Conservation (phyloP, 129 eudicot genomes). For the Arctium minus region DNA sequence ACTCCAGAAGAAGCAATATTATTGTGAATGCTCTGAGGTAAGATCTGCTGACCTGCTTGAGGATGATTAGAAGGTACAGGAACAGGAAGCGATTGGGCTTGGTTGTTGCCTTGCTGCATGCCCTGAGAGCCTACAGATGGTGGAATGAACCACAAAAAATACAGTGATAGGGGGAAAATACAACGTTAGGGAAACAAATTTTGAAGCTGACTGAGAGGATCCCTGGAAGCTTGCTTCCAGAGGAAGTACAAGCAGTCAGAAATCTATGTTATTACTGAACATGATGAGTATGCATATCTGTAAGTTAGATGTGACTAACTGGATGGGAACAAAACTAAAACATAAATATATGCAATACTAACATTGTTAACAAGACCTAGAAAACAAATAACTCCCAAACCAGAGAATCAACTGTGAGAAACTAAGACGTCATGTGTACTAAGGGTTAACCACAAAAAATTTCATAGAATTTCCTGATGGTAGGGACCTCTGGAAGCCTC, state of each 20-base stretch:
- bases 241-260: background rate
- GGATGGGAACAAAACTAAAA: background rate
- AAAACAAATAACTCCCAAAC: background rate
- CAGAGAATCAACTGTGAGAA: background rate
- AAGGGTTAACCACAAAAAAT: background rate
- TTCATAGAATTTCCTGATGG: background rate
- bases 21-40: constrained; percentile 34
- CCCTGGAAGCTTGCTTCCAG: background rate
- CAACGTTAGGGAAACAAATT: background rate
- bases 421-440: background rate
- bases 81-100: constrained; percentile 35
- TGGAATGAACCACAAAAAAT: background rate
- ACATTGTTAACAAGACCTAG: background rate
- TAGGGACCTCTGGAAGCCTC: background rate
- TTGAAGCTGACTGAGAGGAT: background rate
- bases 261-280: background rate
- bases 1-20: constrained; percentile 34
- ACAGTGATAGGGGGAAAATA: background rate
- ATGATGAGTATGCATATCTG: background rate
- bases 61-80: constrained; percentile 28
- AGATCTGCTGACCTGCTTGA: constrained; percentile 28
- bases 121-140: constrained; percentile 28
- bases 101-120: constrained; percentile 41
- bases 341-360: background rate
- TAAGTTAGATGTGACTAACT: background rate